A percentile compares a stretch with the other conserved stretches of the same genome.
Evolutionary conservation across 768 basidiomycete genomes (phyloP).

Genomic region (Leccinellum albellum): DNA sequence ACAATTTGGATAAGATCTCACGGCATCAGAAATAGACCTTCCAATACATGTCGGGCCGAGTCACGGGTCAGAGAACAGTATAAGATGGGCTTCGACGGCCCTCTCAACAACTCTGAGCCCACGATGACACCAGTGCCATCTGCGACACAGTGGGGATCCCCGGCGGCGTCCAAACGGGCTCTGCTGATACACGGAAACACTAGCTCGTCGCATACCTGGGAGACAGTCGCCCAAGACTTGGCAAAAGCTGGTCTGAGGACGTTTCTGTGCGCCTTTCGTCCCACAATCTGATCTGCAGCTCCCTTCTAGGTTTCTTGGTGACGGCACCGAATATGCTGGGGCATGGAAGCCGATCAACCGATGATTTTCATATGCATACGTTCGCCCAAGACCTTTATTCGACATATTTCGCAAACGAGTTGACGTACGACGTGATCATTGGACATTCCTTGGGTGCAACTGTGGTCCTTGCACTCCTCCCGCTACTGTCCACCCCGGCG

Average conservation of each 20-base stretch:
- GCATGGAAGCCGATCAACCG: conserved; percentile 10
- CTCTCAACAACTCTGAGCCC: neutral
- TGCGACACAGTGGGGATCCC: conserved; percentile 15
- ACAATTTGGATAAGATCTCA: neutral
- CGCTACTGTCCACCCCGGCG: conserved; percentile 1
- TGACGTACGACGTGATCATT: conserved; percentile 14
- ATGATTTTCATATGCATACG: conserved; percentile 9
- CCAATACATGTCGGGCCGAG: neutral
- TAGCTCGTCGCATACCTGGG: conserved; percentile 15
- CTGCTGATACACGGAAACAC: conserved; percentile 14
- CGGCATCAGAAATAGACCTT: conserved; percentile 4
- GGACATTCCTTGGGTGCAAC: conserved; percentile 16
- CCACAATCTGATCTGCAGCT: neutral
- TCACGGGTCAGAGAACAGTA: neutral
- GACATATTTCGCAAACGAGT: conserved; percentile 13
- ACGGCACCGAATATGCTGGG: conserved; percentile 17
- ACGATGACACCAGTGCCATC: conserved; percentile 14
- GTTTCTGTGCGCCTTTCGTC: neutral
- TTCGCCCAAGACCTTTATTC: conserved; percentile 13
- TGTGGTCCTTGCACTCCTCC: conserved; percentile 8
- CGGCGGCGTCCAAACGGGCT: conserved; percentile 12
- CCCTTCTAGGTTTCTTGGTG: conserved; percentile 10
- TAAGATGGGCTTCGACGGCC: neutral
- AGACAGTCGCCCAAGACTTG: conserved; percentile 5
- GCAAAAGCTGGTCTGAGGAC: conserved; percentile 5